Evolutionary conservation across 2,329 filamentous ascomycete genomes (phyloP).

Genomic region (Diaporthe amygdali): DNA sequence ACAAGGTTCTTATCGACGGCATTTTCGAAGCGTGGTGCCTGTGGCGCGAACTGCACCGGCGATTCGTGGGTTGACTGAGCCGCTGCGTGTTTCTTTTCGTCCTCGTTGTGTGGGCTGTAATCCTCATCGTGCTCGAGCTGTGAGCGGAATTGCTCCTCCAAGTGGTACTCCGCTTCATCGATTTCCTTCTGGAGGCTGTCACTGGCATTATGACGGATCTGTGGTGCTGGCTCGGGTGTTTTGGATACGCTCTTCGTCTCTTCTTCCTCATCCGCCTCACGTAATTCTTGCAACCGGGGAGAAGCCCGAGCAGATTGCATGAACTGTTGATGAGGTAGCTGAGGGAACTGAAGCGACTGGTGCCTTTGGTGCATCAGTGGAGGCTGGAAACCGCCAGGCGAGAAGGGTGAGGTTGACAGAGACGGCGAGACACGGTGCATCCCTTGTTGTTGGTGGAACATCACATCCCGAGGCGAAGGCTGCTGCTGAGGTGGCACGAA

Average conservation of each 20-base stretch:
- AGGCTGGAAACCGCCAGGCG: slow-evolving; percentile 53
- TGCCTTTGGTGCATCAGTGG: slow-evolving; percentile 59
- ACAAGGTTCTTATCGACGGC: slow-evolving; percentile 60
- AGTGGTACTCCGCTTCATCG: slow-evolving; percentile 83
- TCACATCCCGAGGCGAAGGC: slow-evolving; percentile 61
- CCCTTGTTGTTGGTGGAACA: slow-evolving; percentile 58
- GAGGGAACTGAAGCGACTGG: slow-evolving; percentile 63
- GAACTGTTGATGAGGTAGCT: slow-evolving; percentile 62
- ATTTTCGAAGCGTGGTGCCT: slow-evolving; percentile 57
- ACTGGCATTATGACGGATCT: slow-evolving; percentile 71
- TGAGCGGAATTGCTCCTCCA: slow-evolving; percentile 79
- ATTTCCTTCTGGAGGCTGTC: slow-evolving; percentile 83
- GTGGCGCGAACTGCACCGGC: slow-evolving; percentile 52
- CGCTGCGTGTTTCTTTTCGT: slow-evolving; percentile 36
- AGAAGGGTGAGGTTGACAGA: slow-evolving; percentile 64
- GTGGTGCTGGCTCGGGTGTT: slow-evolving; percentile 55
- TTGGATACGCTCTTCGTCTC: slow-evolving; percentile 57
- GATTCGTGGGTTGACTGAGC: slow-evolving; percentile 38
- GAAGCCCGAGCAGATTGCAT: slow-evolving; percentile 61
- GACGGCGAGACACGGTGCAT: slow-evolving; percentile 69
- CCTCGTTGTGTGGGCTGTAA: slow-evolving; percentile 68
- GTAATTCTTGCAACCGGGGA: slow-evolving; percentile 72
- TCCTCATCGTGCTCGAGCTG: slow-evolving; percentile 77
- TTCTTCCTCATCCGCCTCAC: slow-evolving; percentile 74
- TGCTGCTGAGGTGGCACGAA: slow-evolving; percentile 68